These are phyloP conservation scores for Neonectria punicea DNA, from an alignment of 2,329 filamentous ascomycete genomes.

Conservation along the genomic window DNA sequence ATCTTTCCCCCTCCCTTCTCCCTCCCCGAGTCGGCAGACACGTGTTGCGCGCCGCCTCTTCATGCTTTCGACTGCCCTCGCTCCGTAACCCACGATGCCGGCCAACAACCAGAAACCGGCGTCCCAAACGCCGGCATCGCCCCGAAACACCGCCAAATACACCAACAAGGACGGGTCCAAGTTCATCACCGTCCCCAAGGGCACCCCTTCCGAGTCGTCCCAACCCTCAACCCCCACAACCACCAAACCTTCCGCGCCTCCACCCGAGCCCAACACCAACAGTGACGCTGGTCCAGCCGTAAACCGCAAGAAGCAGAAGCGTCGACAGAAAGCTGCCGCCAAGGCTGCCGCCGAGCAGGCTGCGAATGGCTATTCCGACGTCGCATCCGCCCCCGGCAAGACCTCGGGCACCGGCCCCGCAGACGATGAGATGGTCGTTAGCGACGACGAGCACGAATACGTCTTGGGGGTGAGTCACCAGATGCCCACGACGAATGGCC, in stretches of 20 bases:
- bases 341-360: conserved; percentile 63
- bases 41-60: conserved; percentile 48
- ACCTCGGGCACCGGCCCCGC: conserved; percentile 40
- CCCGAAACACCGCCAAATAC: conserved; percentile 68
- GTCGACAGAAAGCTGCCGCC: conserved; percentile 85
- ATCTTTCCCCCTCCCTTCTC: conserved; percentile 23
- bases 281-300: conserved; percentile 61
- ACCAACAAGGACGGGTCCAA: conserved; percentile 76
- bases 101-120: conserved; percentile 63
- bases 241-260: conserved; percentile 49
- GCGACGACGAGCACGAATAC: conserved; percentile 65
- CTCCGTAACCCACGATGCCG: conserved; percentile 58
- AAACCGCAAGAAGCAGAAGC: conserved; percentile 96
- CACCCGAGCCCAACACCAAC: conserved; percentile 42
- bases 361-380: conserved; percentile 55
- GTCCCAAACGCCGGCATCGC: conserved; percentile 61
- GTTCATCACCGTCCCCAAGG: conserved; percentile 73
- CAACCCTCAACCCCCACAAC: conserved; percentile 63
- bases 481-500: conserved; percentile 48
- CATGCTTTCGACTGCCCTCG: conserved; percentile 51
- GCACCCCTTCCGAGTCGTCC: conserved; percentile 61
- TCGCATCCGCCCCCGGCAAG: conserved; percentile 43
- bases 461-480: conserved; percentile 46
- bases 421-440: conserved; percentile 64
- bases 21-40: conserved; percentile 40